phyloP scores from a whole-genome alignment of 208 protist species.

The Acanthamoeba castellanii region DNA sequence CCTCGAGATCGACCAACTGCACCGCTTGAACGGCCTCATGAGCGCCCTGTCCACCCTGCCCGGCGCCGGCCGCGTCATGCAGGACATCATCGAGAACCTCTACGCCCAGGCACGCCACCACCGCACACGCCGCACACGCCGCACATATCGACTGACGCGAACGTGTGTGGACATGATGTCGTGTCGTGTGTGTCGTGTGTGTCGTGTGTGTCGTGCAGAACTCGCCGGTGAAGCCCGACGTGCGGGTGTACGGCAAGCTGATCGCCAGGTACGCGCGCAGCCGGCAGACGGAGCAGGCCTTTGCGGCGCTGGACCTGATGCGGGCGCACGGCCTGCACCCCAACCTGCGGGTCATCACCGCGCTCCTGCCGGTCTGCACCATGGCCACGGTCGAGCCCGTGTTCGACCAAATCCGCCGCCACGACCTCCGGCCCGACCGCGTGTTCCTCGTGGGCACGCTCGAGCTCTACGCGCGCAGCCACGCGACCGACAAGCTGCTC shows the following conservation, averaged over 20 bases:
- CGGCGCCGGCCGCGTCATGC: neutral
- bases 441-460: neutral
- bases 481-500: neutral
- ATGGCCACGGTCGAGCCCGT: neutral
- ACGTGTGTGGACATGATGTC: too few relatives aligned
- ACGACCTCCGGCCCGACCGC: neutral
- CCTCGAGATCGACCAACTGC: neutral
- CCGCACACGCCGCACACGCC: too few relatives aligned
- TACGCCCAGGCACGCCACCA: neutral
- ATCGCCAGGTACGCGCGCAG: neutral
- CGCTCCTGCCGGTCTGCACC: neutral
- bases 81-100: neutral
- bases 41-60: neutral
- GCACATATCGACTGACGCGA: too few relatives aligned
- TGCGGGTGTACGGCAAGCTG: neutral
- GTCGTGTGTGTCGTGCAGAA: too few relatives aligned
- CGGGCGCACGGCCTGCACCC: neutral
- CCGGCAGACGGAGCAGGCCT: neutral
- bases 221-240: neutral
- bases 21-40: neutral
- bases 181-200: too few relatives aligned
- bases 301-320: neutral
- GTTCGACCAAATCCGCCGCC: neutral
- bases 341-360: neutral
- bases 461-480: neutral